Conservation (phyloP, 768 basidiomycete species). For the Tylopilus felleus region DNA sequence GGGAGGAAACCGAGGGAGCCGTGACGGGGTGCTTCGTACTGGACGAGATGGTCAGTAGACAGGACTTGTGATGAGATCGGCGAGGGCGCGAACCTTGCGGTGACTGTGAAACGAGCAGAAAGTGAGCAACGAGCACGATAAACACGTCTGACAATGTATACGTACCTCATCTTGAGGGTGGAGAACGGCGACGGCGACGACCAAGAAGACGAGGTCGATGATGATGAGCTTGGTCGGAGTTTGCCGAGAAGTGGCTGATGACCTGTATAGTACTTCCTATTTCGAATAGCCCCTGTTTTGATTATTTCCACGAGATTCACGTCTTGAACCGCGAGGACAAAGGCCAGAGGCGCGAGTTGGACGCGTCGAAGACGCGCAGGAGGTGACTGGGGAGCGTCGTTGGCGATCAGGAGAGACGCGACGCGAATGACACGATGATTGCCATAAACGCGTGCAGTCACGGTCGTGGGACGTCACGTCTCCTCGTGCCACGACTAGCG, state of each 20-base stretch:
- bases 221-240: constrained; percentile 15
- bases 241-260: constrained; percentile 32
- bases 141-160: neutral
- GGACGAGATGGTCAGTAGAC: constrained; percentile 24
- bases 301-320: neutral
- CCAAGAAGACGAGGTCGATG: neutral
- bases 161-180: constrained; percentile 60
- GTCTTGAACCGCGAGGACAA: neutral
- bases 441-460: constrained; percentile 35
- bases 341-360: neutral
- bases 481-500: constrained; percentile 5
- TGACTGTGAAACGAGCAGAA: constrained; percentile 48
- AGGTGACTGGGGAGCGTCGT: neutral
- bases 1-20: constrained; percentile 98
- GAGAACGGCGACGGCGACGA: constrained; percentile 20
- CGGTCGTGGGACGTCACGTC: constrained; percentile 31
- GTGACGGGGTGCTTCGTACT: constrained; percentile 99
- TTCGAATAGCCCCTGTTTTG: constrained; percentile 19
- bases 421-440: constrained; percentile 21
- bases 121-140: neutral
- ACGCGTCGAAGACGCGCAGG: constrained; percentile 15
- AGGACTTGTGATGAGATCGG: constrained; percentile 1
- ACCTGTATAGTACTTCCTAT: constrained; percentile 29
- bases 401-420: constrained; percentile 10
- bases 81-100: constrained; percentile 66